Evolutionary conservation across 495 filamentous ascomycete species (phyloP).

Genomic region (Annulohypoxylon nitens): DNA sequence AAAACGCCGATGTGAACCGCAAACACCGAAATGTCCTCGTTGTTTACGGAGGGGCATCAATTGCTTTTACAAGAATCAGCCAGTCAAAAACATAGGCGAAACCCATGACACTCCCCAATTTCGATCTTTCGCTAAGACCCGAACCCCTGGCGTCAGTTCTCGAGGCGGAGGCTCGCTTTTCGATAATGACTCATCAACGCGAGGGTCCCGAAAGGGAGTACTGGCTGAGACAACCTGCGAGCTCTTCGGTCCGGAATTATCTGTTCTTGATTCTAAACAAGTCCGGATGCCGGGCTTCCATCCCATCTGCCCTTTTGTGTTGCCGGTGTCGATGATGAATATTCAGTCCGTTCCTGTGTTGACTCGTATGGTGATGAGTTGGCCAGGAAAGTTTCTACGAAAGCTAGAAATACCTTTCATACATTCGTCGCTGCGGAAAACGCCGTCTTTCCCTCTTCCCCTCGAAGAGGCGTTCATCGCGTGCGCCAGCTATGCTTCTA

Average conservation of each 20-base stretch:
- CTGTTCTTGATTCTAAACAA: background rate
- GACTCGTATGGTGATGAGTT: conserved; percentile 8
- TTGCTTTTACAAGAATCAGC: conserved; percentile 20
- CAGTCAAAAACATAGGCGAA: background rate
- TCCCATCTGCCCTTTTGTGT: background rate
- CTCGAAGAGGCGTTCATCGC: conserved; percentile 15
- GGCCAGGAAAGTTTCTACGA: conserved; percentile 13
- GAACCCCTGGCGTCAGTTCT: background rate
- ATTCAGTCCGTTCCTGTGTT: background rate
- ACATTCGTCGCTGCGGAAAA: background rate
- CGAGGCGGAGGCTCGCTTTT: background rate
- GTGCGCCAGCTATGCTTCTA: conserved; percentile 9
- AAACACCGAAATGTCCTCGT: conserved; percentile 22
- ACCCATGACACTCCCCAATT: background rate
- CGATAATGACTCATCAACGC: background rate
- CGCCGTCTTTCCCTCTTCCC: conserved; percentile 4
- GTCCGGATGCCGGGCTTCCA: conserved; percentile 10
- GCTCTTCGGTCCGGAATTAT: background rate
- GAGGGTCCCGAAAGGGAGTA: background rate
- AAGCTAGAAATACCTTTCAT: conserved; percentile 13
- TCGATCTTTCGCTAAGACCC: background rate
- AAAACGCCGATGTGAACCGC: conserved; percentile 19
- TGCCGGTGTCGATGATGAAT: background rate
- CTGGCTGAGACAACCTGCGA: background rate
- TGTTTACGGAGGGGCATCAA: background rate